Base-by-base conservation (phyloP, 179 eudicot genomes). In the Spinacia oleracea region DNA sequence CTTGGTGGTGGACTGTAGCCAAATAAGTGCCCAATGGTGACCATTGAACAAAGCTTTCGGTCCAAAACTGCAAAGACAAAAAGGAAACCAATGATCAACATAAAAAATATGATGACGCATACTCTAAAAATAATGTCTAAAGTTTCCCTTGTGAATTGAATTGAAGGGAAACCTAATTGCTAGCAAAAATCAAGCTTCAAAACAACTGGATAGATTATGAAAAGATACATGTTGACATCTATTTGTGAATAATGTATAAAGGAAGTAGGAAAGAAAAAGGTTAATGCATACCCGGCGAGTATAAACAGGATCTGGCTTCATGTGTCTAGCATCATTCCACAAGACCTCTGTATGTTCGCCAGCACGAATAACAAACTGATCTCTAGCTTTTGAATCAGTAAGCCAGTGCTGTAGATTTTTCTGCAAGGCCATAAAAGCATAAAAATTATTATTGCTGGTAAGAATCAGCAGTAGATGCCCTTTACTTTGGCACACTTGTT, bases 321-420 rank as follows among this genome's bases (percentile, higher is more conserved):
- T 42, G 20, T 90, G 99, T 68, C 99, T 94, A 21, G 99, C 94
- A 87, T 96, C 98, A 81, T 96, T 96, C 99, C 99, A 96, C 2
- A 90, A 76, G 71, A 96, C 97, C 87, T 94, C 97, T 1, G 98
- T 90, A 82, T 94, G 98, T 27, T 83, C 75, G 65, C 91, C 97
- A 81, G 97, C 85, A 82, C 97, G 98, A 75, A 96, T 94, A 51
- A 94, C 98, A 84, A 89, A 94, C 80, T 96, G 99, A 82, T 94
- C 99, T 58, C 97, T 86, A 50, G 97, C 99, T 84, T 93, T 93
- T 58, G 89, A 85, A 86, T 96, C 99, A 81, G 91, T 89, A 59
- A 96, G 98, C 98, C 99, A 96, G 21, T 82, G 88, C 72, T 89
- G 97, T 31, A 96, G 83, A 83, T 93, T 93, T 82, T 96, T 98